phyloP scores from a whole-genome alignment of 352 stramenopile species.

The Phytophthora pseudosyringae region DNA sequence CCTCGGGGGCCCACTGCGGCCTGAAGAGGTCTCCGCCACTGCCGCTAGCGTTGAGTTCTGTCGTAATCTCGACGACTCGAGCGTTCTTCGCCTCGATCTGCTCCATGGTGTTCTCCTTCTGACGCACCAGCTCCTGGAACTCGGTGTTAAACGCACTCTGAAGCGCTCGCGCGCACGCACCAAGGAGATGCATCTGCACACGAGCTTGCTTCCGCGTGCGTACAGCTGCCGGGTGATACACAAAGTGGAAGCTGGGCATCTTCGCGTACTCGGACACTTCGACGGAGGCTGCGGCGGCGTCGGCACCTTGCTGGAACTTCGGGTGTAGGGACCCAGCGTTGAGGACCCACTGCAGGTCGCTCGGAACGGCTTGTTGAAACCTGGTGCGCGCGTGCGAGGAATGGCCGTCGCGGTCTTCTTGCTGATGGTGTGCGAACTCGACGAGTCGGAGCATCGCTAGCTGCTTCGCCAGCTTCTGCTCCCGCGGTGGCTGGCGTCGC shows the following conservation, averaged over 20 bases:
- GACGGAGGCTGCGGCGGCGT: not conserved
- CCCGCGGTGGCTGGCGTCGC: conserved; percentile 50
- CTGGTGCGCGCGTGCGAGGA: conserved; percentile 31
- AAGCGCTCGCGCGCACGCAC: conserved; percentile 71
- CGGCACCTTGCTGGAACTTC: conserved; percentile 22
- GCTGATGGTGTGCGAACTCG: conserved; percentile 68
- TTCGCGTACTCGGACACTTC: conserved; percentile 42
- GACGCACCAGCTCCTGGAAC: conserved; percentile 73
- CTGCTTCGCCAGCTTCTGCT: conserved; percentile 59
- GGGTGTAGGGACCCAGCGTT: conserved; percentile 56
- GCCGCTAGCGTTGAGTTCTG: conserved; percentile 51
- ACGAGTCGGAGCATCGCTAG: conserved; percentile 68
- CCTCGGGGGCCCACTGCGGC: conserved; percentile 59
- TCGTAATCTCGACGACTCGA: conserved; percentile 88
- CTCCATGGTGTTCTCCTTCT: conserved; percentile 86
- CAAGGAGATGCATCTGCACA: conserved; percentile 87
- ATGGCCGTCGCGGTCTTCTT: conserved; percentile 40
- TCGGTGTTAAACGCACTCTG: conserved; percentile 85
- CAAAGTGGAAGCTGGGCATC: conserved; percentile 62
- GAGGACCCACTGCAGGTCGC: conserved; percentile 67
- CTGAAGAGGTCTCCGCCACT: conserved; percentile 47
- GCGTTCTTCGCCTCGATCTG: conserved; percentile 91
- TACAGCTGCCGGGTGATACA: conserved; percentile 90
- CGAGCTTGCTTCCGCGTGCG: conserved; percentile 84
- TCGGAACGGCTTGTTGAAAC: conserved; percentile 61